Base-by-base conservation (phyloP, 2,329 filamentous ascomycete genomes). In the Knoxdaviesia proteae region DNA sequence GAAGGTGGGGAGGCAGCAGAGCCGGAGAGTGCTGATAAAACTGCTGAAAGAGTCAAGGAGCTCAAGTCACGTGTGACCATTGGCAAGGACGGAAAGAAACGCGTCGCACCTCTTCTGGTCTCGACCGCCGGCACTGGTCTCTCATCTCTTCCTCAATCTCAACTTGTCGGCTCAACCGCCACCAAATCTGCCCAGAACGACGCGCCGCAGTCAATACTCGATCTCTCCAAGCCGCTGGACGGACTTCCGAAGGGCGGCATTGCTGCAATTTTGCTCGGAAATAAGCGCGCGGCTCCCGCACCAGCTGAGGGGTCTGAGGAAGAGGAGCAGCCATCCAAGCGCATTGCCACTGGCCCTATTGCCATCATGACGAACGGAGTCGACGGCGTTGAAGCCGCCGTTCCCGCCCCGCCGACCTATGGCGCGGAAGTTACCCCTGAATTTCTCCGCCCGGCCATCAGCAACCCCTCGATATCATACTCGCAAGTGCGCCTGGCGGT, bases 71-170 rank as follows among this genome's bases (percentile, higher is more conserved):
- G 90, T 42, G 87, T 96, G 4, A 94, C 88, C 0, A 79, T 94
- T 46, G 93, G 84, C 0, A 96, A 94, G 56, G 88, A 98, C 49
- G 90, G 90, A 32, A 96, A 90, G 62, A 98, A 98, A 62, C 74
- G 90, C 43, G 88, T 98, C 44, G 83, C 86, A 4, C 90, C 90
- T 2, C 67, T 98, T 48, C 68, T 98, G 8, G 84, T 98, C 6
- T 93, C 88, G 1, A 86, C 84, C 0, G 88, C 87, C 6, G 84
- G 83, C 3, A 82, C 80, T 1, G 84, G 83, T 7, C 78, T 87
- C 53, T 92, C 87, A 1, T 93, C 87, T 10, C 63, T 94, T 8
- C 88, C 88, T 1, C 84, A 93, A 53, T 81, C 86, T 29, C 83
- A 92, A 52, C 66, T 96, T 5, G 80, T 94, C 48, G 84, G 84